Percentiles rank a stretch among this genome's conserved stretches.
These are phyloP conservation scores for Coemansia reversa DNA, from an alignment of 192 early-diverging fungal species.

Conservation along the genomic window DNA sequence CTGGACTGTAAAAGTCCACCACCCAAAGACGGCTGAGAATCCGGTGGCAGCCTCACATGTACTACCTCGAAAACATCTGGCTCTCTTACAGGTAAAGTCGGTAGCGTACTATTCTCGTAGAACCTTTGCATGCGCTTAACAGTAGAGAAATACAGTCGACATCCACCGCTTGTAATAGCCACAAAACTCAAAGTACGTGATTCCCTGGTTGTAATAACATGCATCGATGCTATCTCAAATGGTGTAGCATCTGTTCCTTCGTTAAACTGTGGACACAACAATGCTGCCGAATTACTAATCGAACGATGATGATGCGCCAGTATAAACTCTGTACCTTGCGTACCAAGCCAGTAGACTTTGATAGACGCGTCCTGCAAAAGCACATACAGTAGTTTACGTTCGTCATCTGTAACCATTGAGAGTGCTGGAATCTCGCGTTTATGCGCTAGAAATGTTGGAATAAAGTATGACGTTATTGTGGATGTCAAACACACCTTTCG, in stretches of 20 bases:
- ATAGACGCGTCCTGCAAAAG: conserved; percentile 68
- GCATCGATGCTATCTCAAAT: conserved; percentile 75
- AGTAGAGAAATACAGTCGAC: conserved; percentile 73
- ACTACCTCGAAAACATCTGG: conserved; percentile 63
- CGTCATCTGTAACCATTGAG: conserved; percentile 66
- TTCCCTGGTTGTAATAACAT: conserved; percentile 64
- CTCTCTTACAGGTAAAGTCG: conserved; percentile 13
- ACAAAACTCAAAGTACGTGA: conserved; percentile 71
- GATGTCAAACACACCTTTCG: conserved; percentile 73
- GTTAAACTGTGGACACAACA: conserved; percentile 55
- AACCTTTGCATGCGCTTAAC: conserved; percentile 47
- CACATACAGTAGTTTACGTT: conserved; percentile 70
- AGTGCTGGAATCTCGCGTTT: conserved; percentile 56
- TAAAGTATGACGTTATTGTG: conserved; percentile 63
- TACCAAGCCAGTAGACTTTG: conserved; percentile 67
- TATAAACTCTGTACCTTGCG: conserved; percentile 58
- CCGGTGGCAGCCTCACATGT: conserved; percentile 71
- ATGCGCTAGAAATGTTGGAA: conserved; percentile 63
- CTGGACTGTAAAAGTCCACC: conserved; percentile 11
- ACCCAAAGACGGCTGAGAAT: conserved; percentile 30
- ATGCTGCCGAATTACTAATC: conserved; percentile 47
- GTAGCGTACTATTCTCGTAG: conserved; percentile 17
- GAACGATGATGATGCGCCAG: conserved; percentile 54
- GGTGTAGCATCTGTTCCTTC: conserved; percentile 38
- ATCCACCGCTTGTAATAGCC: conserved; percentile 73